A percentile compares a stretch with the other conserved stretches of the same genome.
phyloP scores from a whole-genome alignment of 75 land plant genomes.

The Ceratopteris richardii region DNA sequence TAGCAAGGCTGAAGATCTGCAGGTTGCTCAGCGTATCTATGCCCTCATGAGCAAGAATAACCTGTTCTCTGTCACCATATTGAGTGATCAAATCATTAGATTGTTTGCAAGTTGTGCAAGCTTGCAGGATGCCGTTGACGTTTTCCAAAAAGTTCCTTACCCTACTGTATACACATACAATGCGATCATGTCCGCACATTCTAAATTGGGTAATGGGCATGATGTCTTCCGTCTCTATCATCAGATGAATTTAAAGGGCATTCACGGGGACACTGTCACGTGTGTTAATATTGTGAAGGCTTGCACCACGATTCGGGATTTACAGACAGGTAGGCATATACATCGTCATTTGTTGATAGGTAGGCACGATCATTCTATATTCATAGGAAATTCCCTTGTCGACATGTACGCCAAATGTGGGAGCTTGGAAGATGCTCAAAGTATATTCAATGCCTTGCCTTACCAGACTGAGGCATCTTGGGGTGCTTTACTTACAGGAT shows the following conservation, averaged over 20 bases:
- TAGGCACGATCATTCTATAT: no score
- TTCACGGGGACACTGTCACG: slow-evolving; percentile 20
- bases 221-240: slow-evolving; percentile 22
- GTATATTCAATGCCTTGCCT: background rate
- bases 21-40: background rate
- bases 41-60: background rate
- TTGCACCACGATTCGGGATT: slow-evolving; percentile 19
- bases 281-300: slow-evolving; percentile 27
- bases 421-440: background rate
- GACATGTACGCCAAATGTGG: slow-evolving; percentile 4
- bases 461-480: background rate
- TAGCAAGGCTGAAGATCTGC: background rate
- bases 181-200: slow-evolving; percentile 28
- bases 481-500: slow-evolving; percentile 2
- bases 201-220: slow-evolving; percentile 14
- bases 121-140: slow-evolving; percentile 13
- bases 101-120: slow-evolving; percentile 31
- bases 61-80: background rate
- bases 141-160: slow-evolving; percentile 14
- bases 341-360: slow-evolving; percentile 3
- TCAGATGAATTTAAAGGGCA: slow-evolving; percentile 13
- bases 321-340: slow-evolving; percentile 20
- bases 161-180: slow-evolving; percentile 35
- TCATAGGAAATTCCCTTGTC: background rate
- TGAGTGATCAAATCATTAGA: slow-evolving; percentile 15